Conservation (phyloP, 1,284 basidiomycete species). For the Fomitiporia mediterranea region DNA sequence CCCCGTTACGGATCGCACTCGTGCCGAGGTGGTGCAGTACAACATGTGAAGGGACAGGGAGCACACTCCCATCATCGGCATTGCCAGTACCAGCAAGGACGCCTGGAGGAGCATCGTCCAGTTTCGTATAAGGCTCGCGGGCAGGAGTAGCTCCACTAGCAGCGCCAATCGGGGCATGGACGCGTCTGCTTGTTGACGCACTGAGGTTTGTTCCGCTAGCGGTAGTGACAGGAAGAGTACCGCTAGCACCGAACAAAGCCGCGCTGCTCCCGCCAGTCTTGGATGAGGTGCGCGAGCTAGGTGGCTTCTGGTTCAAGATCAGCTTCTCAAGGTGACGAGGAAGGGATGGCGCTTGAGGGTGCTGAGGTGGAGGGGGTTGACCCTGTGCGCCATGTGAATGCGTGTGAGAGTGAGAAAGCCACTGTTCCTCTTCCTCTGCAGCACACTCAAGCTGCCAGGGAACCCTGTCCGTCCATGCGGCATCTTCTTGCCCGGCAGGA, state of each 20-base stretch:
- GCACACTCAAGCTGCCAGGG: conserved; percentile 73
- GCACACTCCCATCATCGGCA: conserved; percentile 88
- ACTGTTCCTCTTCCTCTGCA: conserved; percentile 80
- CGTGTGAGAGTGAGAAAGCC: conserved; percentile 42
- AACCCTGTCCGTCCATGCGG: conserved; percentile 70
- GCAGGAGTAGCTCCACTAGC: conserved; percentile 28
- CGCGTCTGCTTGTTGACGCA: conserved; percentile 28
- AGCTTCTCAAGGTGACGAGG: conserved; percentile 93
- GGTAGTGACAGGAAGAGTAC: conserved; percentile 37
- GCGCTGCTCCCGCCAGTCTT: conserved; percentile 22
- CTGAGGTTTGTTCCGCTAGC: conserved; percentile 41
- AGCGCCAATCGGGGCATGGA: conserved; percentile 31
- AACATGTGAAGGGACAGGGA: conserved; percentile 93
- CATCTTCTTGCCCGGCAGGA: conserved; percentile 28
- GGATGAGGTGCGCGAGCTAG: conserved; percentile 19
- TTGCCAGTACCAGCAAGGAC: conserved; percentile 33
- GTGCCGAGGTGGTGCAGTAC: conserved; percentile 96
- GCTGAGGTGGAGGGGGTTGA: conserved; percentile 54
- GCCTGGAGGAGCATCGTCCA: conserved; percentile 26
- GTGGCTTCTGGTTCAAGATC: conserved; percentile 70
- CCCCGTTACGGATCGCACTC: conserved; percentile 92
- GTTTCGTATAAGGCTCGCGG: conserved; percentile 26
- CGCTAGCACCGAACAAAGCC: conserved; percentile 5
- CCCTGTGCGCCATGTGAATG: conserved; percentile 36
- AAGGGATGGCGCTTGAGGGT: conserved; percentile 81